Evolutionary conservation across 495 filamentous ascomycete species (phyloP).

Genomic region (Penicillium chermesinum): DNA sequence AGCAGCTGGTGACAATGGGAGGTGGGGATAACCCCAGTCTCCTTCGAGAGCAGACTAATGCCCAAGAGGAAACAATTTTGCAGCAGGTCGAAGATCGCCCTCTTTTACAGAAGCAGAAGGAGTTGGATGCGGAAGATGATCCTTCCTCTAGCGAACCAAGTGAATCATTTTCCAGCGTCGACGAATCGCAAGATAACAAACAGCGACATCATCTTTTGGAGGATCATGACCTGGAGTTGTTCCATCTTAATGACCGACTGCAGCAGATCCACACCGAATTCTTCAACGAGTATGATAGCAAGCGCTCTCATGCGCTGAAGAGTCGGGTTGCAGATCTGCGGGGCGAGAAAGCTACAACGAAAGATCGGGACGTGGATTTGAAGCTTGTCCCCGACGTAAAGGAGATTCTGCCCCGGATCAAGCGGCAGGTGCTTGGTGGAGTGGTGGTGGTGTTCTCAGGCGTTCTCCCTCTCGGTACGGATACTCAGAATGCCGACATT

Average conservation of each 20-base stretch:
- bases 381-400: constrained; percentile 80
- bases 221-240: constrained; percentile 78
- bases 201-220: constrained; percentile 74
- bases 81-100: constrained; percentile 87
- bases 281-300: constrained; percentile 72
- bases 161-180: constrained; percentile 33
- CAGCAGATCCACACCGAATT: constrained; percentile 69
- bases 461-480: constrained; percentile 73
- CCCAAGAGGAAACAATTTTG: constrained; percentile 79
- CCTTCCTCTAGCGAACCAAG: constrained; percentile 41
- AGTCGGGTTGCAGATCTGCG: constrained; percentile 56
- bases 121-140: constrained; percentile 79
- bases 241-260: constrained; percentile 66
- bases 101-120: constrained; percentile 79
- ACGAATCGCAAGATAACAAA: constrained; percentile 42
- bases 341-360: constrained; percentile 45
- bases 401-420: constrained; percentile 71
- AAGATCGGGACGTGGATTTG: constrained; percentile 55
- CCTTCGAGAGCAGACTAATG: constrained; percentile 67
- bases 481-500: constrained; percentile 74
- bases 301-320: constrained; percentile 44
- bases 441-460: constrained; percentile 81
- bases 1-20: constrained; percentile 73
- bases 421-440: constrained; percentile 62
- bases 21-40: constrained; percentile 65